A percentile compares a stretch with the other conserved stretches of the same genome.
phyloP scores from a whole-genome alignment of 2,329 filamentous ascomycete species.

The Trichoderma citrinoviride region DNA sequence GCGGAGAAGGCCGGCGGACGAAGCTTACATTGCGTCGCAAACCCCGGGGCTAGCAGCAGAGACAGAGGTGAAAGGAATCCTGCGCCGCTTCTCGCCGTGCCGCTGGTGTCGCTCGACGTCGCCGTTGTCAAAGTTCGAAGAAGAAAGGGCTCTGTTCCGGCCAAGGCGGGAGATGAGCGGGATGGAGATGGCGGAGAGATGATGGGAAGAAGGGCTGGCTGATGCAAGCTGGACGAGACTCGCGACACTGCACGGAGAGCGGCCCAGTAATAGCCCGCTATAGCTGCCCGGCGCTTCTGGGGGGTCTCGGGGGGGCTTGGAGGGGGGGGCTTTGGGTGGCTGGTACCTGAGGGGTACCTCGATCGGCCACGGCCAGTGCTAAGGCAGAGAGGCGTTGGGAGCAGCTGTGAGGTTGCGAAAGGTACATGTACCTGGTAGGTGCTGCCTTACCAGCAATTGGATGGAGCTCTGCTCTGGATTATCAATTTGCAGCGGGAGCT shows the following conservation, averaged over 20 bases:
- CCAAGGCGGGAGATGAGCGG: background rate
- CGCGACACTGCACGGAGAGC: slow-evolving; percentile 18
- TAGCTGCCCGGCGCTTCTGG: slow-evolving; percentile 5
- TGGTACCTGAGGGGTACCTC: background rate
- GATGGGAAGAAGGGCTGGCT: background rate
- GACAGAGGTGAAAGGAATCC: background rate
- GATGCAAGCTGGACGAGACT: slow-evolving; percentile 14
- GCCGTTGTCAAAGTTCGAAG: background rate
- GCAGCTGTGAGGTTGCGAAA: background rate
- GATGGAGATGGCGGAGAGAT: background rate
- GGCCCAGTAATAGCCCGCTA: slow-evolving; percentile 18
- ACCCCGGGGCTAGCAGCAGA: slow-evolving; percentile 12
- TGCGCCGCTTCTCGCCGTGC: slow-evolving; percentile 6
- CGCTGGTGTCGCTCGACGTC: slow-evolving; percentile 5
- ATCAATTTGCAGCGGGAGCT: too few species aligned
- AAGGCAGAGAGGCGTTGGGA: background rate
- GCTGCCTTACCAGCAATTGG: too few species aligned
- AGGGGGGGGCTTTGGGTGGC: background rate
- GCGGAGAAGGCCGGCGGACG: background rate
- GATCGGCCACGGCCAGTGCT: too few species aligned
- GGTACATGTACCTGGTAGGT: background rate
- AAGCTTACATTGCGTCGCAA: slow-evolving; percentile 24
- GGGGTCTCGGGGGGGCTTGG: background rate
- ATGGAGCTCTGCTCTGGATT: too few species aligned
- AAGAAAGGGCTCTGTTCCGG: background rate